Conservation (phyloP, 2,329 filamentous ascomycete species). For the Phyllachora maydis region DNA sequence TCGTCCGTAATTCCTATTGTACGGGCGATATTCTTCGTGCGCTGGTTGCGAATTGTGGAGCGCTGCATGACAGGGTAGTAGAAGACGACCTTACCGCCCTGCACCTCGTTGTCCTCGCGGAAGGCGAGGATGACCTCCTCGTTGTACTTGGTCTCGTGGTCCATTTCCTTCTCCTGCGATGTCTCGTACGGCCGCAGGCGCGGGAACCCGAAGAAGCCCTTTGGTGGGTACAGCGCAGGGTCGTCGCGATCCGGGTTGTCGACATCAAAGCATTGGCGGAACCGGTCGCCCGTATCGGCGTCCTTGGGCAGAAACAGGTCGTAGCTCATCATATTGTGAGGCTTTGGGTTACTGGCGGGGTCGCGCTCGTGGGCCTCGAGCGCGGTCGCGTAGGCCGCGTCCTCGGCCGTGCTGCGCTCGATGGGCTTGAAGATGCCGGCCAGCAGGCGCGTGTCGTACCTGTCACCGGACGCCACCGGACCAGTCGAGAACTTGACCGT, state of each 20-base stretch:
- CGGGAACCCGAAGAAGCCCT: conserved; percentile 36
- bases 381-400: conserved; percentile 26
- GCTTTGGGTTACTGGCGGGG: conserved; percentile 31
- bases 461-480: conserved; percentile 28
- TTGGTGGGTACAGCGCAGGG: conserved; percentile 31
- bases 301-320: conserved; percentile 42
- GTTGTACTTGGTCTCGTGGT: conserved; percentile 37
- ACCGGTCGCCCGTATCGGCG: conserved; percentile 23
- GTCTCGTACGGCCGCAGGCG: conserved; percentile 46
- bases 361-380: conserved; percentile 33
- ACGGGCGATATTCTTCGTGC: conserved; percentile 40
- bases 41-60: conserved; percentile 38
- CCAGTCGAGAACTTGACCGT: conserved; percentile 49
- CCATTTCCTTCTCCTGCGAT: conserved; percentile 31
- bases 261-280: conserved; percentile 39
- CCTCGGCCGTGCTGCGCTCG: conserved; percentile 30
- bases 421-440: conserved; percentile 40
- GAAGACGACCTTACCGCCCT: conserved; percentile 40
- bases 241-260: conserved; percentile 32
- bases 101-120: conserved; percentile 26
- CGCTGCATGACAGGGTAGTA: conserved; percentile 51
- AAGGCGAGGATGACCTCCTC: conserved; percentile 41
- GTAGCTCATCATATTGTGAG: conserved; percentile 39
- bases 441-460: conserved; percentile 40
- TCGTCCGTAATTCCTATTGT: conserved; percentile 23